phyloP scores from a whole-genome alignment of 1,284 basidiomycete species.

The Albatrellus sp. region DNA sequence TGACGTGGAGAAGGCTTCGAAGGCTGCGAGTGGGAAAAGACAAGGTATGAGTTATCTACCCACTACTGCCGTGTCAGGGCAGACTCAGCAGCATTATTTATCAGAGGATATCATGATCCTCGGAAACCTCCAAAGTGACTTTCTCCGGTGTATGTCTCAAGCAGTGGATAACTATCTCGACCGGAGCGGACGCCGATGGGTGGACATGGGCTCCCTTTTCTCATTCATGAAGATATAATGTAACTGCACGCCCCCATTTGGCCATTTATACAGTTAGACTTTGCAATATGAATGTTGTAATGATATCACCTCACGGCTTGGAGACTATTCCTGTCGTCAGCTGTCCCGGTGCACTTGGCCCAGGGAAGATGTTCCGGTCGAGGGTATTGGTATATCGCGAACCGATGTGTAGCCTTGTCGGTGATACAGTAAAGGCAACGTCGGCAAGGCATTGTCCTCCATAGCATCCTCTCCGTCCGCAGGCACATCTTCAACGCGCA shows the following conservation, averaged over 20 bases:
- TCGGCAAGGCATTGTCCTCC: constrained; percentile 13
- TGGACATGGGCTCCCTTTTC: constrained; percentile 69
- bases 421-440: constrained; percentile 34
- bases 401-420: constrained; percentile 30
- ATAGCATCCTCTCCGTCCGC: constrained; percentile 7
- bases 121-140: constrained; percentile 31
- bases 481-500: constrained; percentile 26
- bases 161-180: constrained; percentile 72
- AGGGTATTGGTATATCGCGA: constrained; percentile 10
- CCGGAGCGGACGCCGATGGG: constrained; percentile 78
- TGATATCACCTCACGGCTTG: constrained; percentile 1
- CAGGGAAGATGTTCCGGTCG: neutral
- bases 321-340: neutral
- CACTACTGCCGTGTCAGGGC: neutral
- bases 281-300: too few relatives aligned
- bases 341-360: too few relatives aligned
- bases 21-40: constrained; percentile 21
- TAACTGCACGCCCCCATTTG: neutral
- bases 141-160: constrained; percentile 39
- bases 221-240: constrained; percentile 56
- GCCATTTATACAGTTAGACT: too few relatives aligned
- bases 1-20: constrained; percentile 53
- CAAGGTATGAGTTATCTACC: constrained; percentile 25
- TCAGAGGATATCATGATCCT: constrained; percentile 48
- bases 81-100: neutral